Percentiles rank a stretch among this genome's conserved stretches.
Conservation (phyloP, 495 filamentous ascomycete species). For the Aspergillus hancockii region DNA sequence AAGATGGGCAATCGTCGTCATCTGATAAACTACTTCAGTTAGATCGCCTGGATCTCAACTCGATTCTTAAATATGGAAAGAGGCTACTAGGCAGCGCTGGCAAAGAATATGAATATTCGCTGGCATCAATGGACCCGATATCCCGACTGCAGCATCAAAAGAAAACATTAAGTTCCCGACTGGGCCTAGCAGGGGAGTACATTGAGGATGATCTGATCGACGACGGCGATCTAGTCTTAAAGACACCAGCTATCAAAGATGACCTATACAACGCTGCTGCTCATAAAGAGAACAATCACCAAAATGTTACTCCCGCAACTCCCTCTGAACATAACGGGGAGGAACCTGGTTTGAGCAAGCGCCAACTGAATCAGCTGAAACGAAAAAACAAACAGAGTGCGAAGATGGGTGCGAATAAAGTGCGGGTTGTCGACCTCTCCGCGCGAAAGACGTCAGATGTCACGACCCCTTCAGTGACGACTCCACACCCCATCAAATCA, state of each 20-base stretch:
- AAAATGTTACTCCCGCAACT: slow-evolving; percentile 46
- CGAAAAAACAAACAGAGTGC: slow-evolving; percentile 83
- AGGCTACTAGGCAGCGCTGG: slow-evolving; percentile 77
- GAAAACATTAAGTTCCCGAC: slow-evolving; percentile 76
- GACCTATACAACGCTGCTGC: slow-evolving; percentile 34
- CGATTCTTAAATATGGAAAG: slow-evolving; percentile 79
- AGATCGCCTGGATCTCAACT: slow-evolving; percentile 72
- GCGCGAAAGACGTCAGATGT: slow-evolving; percentile 69
- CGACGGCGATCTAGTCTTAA: slow-evolving; percentile 57
- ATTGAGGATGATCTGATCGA: slow-evolving; percentile 79
- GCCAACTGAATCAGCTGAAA: slow-evolving; percentile 92
- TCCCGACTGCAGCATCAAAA: slow-evolving; percentile 82
- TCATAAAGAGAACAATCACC: slow-evolving; percentile 48
- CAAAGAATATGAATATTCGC: slow-evolving; percentile 78
- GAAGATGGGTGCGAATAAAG: slow-evolving; percentile 83
- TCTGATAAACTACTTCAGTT: slow-evolving; percentile 62
- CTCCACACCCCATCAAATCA: slow-evolving; percentile 68
- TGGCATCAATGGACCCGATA: slow-evolving; percentile 79
- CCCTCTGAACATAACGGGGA: slow-evolving; percentile 56
- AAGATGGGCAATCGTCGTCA: slow-evolving; percentile 32
- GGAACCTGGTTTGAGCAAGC: slow-evolving; percentile 76
- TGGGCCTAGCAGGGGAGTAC: slow-evolving; percentile 84
- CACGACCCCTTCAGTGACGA: slow-evolving; percentile 60
- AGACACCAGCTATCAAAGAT: slow-evolving; percentile 49
- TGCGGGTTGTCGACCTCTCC: slow-evolving; percentile 83